These are phyloP conservation scores for Trypethelium eluteriae DNA, from an alignment of 495 filamentous ascomycete genomes.

Conservation along the genomic window DNA sequence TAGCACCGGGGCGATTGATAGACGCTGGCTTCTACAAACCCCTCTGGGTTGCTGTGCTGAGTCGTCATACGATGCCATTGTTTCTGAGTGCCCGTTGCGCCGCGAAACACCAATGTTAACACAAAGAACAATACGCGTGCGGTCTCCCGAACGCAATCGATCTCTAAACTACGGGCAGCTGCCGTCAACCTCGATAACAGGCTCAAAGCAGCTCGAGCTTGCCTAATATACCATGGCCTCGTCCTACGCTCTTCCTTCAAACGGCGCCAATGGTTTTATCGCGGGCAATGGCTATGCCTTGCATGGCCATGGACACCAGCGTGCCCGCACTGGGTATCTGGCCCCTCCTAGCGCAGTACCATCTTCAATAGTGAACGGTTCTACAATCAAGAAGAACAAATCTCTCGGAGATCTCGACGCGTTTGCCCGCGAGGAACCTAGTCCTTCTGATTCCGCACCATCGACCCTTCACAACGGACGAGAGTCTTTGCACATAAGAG, in stretches of 20 bases:
- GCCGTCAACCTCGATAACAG: constrained; percentile 26
- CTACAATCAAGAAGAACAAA: constrained; percentile 23
- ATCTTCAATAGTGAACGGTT: constrained; percentile 31
- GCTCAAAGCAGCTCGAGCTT: background rate
- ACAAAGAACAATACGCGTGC: constrained; percentile 4
- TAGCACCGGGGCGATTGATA: background rate
- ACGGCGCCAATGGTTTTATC: background rate
- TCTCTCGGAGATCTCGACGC: background rate
- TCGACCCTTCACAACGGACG: background rate
- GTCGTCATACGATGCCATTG: background rate
- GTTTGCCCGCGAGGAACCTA: background rate
- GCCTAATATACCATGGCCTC: constrained; percentile 26
- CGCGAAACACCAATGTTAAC: constrained; percentile 2
- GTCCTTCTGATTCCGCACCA: background rate
- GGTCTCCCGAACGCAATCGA: background rate
- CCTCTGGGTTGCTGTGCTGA: background rate
- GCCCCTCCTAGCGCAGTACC: constrained; percentile 17
- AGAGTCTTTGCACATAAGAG: background rate
- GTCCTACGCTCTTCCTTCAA: constrained; percentile 30
- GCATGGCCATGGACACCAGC: constrained; percentile 23
- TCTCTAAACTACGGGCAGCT: background rate
- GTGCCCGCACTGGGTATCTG: constrained; percentile 6
- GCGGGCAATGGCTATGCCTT: constrained; percentile 5
- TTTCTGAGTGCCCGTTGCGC: background rate
- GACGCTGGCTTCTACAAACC: background rate